Evolutionary conservation across 148 eudicot species (phyloP).

Genomic region (Heliosperma pusillum): DNA sequence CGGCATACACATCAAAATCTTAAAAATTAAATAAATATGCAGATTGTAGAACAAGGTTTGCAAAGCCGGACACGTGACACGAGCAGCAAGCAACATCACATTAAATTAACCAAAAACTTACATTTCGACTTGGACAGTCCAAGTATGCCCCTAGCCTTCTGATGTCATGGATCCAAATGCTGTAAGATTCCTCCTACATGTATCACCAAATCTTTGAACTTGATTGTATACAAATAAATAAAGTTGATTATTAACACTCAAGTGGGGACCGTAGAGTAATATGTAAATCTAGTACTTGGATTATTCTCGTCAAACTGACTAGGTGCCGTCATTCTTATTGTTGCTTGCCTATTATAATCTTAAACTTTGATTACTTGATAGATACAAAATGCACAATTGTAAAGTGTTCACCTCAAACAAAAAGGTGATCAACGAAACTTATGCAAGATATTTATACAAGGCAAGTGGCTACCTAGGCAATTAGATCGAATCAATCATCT

Average conservation of each 20-base stretch:
- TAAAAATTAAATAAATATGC: neutral
- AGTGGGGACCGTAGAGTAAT: neutral
- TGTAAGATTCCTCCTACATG: conserved; percentile 16
- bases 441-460: conserved; percentile 8
- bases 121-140: conserved; percentile 19
- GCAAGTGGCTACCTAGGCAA: neutral
- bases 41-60: conserved; percentile 11
- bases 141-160: conserved; percentile 24
- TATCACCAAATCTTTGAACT: conserved; percentile 19
- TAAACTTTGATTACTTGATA: neutral
- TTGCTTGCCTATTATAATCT: neutral
- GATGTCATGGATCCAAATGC: conserved; percentile 26
- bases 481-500: neutral
- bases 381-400: conserved; percentile 4
- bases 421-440: conserved; percentile 15
- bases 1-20: conserved; percentile 23
- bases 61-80: neutral
- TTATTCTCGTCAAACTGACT: conserved; percentile 7
- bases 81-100: conserved; percentile 15
- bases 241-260: conserved; percentile 17
- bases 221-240: conserved; percentile 12
- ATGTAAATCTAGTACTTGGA: conserved; percentile 4
- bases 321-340: conserved; percentile 26
- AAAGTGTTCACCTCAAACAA: conserved; percentile 31
- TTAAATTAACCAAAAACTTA: conserved; percentile 12